Conservation (phyloP, 352 stramenopile species). For the Salisapilia sapeloensis region DNA sequence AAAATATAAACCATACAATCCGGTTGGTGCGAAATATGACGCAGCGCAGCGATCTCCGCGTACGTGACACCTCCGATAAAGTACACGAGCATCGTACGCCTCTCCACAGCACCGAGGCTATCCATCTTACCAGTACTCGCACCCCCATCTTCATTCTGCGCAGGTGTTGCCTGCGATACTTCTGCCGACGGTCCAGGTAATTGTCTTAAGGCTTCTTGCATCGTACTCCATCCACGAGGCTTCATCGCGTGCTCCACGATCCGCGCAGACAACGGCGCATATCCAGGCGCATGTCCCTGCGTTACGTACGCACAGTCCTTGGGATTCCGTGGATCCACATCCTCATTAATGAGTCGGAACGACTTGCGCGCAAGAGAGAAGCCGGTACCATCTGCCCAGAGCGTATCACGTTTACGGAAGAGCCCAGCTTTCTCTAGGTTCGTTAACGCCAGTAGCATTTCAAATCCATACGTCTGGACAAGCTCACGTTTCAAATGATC, state of each 20-base stretch:
- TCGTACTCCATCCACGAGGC: conserved; percentile 48
- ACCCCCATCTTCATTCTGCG: conserved; percentile 17
- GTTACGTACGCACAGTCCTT: conserved; percentile 90
- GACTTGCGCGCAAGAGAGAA: conserved; percentile 81
- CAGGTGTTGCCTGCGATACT: conserved; percentile 33
- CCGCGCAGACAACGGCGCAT: conserved; percentile 87
- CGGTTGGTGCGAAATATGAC: conserved; percentile 85
- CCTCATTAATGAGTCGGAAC: conserved; percentile 90
- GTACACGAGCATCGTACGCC: conserved; percentile 92
- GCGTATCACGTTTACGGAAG: conserved; percentile 77
- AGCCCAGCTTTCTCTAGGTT: conserved; percentile 91
- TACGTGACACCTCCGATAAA: conserved; percentile 93
- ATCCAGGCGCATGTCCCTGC: conserved; percentile 69
- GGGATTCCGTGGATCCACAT: conserved; percentile 87
- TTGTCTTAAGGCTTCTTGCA: conserved; percentile 72
- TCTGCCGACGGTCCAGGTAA: conserved; percentile 66
- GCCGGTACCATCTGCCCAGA: conserved; percentile 65
- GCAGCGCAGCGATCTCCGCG: conserved; percentile 93
- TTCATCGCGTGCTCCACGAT: conserved; percentile 84
- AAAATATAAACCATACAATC: conserved; percentile 59
- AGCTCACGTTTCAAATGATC: conserved; percentile 87
- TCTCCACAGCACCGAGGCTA: conserved; percentile 49
- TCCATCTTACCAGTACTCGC: conserved; percentile 32
- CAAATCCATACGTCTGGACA: conserved; percentile 95
- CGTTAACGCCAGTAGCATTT: conserved; percentile 85